Conservation (phyloP, 441 rosid genomes). For the Isatis lusitanica region DNA sequence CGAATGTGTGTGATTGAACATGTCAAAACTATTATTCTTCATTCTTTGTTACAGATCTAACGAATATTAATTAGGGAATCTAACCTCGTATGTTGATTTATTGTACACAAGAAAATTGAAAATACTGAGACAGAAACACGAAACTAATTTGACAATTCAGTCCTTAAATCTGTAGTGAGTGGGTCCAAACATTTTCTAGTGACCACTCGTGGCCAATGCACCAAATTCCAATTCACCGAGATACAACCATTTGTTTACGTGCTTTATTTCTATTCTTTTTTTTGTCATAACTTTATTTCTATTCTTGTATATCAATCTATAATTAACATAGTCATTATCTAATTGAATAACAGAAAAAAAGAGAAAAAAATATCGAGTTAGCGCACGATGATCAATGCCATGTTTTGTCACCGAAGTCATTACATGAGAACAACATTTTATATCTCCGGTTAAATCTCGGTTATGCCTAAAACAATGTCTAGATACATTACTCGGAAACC, state of each 20-base stretch:
- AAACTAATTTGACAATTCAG: neutral
- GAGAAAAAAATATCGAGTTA: neutral
- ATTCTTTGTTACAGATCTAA: neutral
- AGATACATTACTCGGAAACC: no score
- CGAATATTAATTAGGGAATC: neutral
- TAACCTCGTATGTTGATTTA: neutral
- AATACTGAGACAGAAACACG: neutral
- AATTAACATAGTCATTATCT: neutral
- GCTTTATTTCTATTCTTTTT: neutral
- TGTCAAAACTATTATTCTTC: neutral
- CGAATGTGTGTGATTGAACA: slow-evolving; percentile 1
- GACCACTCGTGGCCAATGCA: neutral
- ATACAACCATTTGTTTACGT: neutral
- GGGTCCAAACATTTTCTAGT: slow-evolving; percentile 29
- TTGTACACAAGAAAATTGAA: neutral
- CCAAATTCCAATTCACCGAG: neutral
- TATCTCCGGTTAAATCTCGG: neutral
- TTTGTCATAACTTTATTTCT: neutral
- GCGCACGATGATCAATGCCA: neutral
- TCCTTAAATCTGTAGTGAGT: neutral
- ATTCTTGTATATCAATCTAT: neutral
- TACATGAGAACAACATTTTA: neutral
- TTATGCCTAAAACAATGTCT: neutral
- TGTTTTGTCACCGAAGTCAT: neutral
- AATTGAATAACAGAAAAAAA: neutral